phyloP scores from a whole-genome alignment of 164 flowering plant species.

The Berberis vulgaris region DNA sequence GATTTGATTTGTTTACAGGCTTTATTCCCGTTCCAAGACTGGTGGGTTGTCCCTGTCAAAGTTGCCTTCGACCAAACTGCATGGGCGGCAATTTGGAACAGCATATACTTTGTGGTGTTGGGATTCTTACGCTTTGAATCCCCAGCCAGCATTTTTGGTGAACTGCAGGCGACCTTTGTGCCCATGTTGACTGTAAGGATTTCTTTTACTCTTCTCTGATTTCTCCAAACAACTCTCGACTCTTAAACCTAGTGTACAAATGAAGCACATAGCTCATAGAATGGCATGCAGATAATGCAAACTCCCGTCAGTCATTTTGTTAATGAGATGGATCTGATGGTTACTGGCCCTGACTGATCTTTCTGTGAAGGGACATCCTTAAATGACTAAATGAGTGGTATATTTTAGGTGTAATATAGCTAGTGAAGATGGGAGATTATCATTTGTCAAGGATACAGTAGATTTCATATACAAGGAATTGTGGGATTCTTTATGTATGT shows the following conservation, averaged over 20 bases:
- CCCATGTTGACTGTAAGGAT: conserved; percentile 81
- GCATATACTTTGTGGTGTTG: conserved; percentile 60
- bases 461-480: too few relatives aligned
- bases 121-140: conserved; percentile 75
- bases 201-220: conserved; percentile 2
- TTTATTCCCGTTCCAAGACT: conserved; percentile 75
- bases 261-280: background rate
- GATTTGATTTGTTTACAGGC: conserved; percentile 32
- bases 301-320: too few relatives aligned
- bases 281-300: too few relatives aligned
- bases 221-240: background rate
- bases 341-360: too few relatives aligned
- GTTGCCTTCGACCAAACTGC: conserved; percentile 84
- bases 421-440: too few relatives aligned
- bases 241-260: background rate
- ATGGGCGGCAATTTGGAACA: conserved; percentile 91
- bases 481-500: too few relatives aligned
- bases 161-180: conserved; percentile 67
- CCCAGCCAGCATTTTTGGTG: conserved; percentile 39
- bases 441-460: too few relatives aligned
- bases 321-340: too few relatives aligned
- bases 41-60: conserved; percentile 98
- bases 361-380: too few relatives aligned
- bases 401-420: too few relatives aligned
- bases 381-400: too few relatives aligned